Evolutionary conservation across 257 asterid species (phyloP).

Genomic region (Rhazya stricta): DNA sequence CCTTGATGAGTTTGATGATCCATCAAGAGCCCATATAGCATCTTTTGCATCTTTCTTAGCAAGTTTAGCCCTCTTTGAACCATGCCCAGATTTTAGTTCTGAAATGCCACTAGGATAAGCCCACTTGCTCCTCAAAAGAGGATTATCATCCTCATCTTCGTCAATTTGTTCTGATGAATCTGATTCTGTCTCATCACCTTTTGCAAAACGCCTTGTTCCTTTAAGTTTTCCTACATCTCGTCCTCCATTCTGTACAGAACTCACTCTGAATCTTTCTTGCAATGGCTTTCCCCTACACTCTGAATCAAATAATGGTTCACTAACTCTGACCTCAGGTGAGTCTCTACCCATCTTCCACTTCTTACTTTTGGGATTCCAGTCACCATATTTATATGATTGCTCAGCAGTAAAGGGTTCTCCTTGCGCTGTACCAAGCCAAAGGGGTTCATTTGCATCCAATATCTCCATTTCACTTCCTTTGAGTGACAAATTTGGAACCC

Average conservation of each 20-base stretch:
- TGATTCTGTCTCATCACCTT: slow-evolving; percentile 85
- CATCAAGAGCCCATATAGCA: slow-evolving; percentile 43
- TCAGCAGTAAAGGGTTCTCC: slow-evolving; percentile 49
- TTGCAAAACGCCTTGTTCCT: slow-evolving; percentile 36
- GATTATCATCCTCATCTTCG: slow-evolving; percentile 69
- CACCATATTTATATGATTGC: slow-evolving; percentile 38
- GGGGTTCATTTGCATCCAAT: slow-evolving; percentile 46
- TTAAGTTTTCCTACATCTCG: slow-evolving; percentile 39
- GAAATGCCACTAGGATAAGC: slow-evolving; percentile 72
- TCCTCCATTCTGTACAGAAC: slow-evolving; percentile 49
- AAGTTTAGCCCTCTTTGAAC: slow-evolving; percentile 41
- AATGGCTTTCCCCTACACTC: slow-evolving; percentile 42
- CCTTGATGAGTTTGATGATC: slow-evolving; percentile 38
- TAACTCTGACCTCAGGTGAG: slow-evolving; percentile 45
- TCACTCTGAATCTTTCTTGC: slow-evolving; percentile 40
- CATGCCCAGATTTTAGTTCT: slow-evolving; percentile 41
- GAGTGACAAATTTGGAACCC: slow-evolving; percentile 43
- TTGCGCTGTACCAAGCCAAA: slow-evolving; percentile 45
- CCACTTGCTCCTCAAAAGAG: slow-evolving; percentile 95
- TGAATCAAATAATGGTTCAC: slow-evolving; percentile 42
- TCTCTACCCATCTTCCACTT: slow-evolving; percentile 58
- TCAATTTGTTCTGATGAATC: slow-evolving; percentile 84
- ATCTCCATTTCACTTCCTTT: slow-evolving; percentile 56
- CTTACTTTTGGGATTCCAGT: slow-evolving; percentile 45
- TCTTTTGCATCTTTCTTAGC: slow-evolving; percentile 48